A percentile compares a stretch with the other conserved stretches of the same genome.
These are phyloP conservation scores for Fusarium oligoseptatum DNA, from an alignment of 2,329 filamentous ascomycete genomes.

Conservation along the genomic window DNA sequence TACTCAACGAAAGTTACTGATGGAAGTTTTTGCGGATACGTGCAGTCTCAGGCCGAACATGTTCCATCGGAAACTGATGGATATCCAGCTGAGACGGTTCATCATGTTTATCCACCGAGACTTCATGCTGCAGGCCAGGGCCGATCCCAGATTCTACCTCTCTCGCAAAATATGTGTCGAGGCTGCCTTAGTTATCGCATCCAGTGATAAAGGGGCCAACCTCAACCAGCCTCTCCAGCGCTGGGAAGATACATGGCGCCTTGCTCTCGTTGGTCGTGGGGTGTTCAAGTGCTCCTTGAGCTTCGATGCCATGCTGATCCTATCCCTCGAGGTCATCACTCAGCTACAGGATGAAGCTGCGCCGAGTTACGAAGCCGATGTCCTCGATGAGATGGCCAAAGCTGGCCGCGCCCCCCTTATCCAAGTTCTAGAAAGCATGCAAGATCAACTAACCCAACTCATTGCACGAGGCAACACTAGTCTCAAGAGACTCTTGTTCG, in stretches of 20 bases:
- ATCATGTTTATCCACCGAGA: constrained; percentile 47
- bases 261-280: constrained; percentile 44
- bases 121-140: constrained; percentile 44
- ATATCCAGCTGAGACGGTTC: constrained; percentile 44
- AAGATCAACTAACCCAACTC: constrained; percentile 37
- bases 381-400: constrained; percentile 43
- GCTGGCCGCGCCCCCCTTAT: constrained; percentile 38
- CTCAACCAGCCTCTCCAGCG: constrained; percentile 25
- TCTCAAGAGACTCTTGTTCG: constrained; percentile 43
- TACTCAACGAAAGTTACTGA: constrained; percentile 11
- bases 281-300: constrained; percentile 46
- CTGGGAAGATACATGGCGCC: constrained; percentile 41
- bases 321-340: constrained; percentile 42
- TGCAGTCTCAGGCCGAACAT: constrained; percentile 30
- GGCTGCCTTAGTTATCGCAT: constrained; percentile 42
- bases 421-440: constrained; percentile 30
- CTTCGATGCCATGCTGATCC: constrained; percentile 43
- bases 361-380: constrained; percentile 34
- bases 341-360: constrained; percentile 42
- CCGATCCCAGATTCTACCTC: constrained; percentile 43
- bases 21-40: background rate
- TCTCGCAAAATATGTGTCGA: constrained; percentile 45
- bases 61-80: constrained; percentile 43
- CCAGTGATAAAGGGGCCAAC: constrained; percentile 29
- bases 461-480: constrained; percentile 41